These are phyloP conservation scores for Boletus pseudo-olivaceus DNA, from an alignment of 768 basidiomycete species.

Conservation along the genomic window DNA sequence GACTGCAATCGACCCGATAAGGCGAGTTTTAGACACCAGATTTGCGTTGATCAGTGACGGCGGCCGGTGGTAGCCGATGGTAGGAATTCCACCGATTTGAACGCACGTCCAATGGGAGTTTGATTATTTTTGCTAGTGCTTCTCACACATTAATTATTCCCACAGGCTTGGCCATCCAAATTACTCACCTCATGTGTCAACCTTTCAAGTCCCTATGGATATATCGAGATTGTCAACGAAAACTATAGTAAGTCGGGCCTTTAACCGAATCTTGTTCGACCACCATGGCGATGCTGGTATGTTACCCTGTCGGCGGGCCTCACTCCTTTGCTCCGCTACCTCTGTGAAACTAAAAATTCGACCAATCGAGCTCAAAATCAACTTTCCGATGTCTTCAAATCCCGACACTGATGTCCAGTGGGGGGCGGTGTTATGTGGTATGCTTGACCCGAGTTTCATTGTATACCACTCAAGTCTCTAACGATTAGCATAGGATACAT, in stretches of 20 bases:
- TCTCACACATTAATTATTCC: background rate
- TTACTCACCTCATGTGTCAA: background rate
- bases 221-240: background rate
- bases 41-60: no score
- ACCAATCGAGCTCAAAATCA: background rate
- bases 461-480: background rate
- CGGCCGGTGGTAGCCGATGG: no score
- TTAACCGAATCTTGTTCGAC: conserved; percentile 1
- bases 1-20: no score
- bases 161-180: background rate
- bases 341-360: background rate
- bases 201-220: no score
- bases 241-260: background rate
- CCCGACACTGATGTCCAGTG: background rate
- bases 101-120: no score
- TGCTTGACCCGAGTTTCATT: background rate
- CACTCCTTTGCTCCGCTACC: no score
- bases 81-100: no score
- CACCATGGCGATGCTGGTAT: background rate
- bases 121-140: background rate
- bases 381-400: background rate
- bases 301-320: no score
- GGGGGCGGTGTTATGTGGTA: conserved; percentile 1
- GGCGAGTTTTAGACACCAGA: no score
- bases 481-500: background rate